Conservation (phyloP, 2,329 filamentous ascomycete genomes). For the Epichloe aotearoae region DNA sequence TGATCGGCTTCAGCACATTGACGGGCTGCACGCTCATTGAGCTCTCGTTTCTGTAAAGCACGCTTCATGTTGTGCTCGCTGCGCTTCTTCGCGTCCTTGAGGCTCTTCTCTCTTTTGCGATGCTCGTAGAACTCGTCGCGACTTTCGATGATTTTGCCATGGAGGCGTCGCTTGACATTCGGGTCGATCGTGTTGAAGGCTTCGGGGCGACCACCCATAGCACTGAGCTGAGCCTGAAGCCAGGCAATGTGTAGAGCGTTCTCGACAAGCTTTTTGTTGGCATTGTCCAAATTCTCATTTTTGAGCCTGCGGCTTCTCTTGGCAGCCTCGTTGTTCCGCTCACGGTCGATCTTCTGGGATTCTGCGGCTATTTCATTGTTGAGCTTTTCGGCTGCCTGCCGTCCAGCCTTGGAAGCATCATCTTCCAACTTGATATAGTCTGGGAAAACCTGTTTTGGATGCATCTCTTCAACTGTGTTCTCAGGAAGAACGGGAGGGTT, state of each 20-base stretch:
- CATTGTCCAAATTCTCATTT: conserved; percentile 5
- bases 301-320: conserved; percentile 20
- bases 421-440: conserved; percentile 10
- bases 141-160: neutral
- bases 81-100: neutral
- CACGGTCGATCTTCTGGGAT: conserved; percentile 14
- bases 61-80: conserved; percentile 2
- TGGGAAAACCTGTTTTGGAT: conserved; percentile 13
- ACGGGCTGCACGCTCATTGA: conserved; percentile 4
- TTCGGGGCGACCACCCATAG: conserved; percentile 1
- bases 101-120: conserved; percentile 1
- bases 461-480: conserved; percentile 13
- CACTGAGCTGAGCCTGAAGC: conserved; percentile 3
- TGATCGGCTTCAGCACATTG: conserved; percentile 1
- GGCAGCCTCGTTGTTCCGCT: conserved; percentile 25
- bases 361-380: conserved; percentile 16
- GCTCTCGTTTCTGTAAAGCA: conserved; percentile 2
- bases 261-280: conserved; percentile 6
- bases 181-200: conserved; percentile 1
- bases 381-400: conserved; percentile 6
- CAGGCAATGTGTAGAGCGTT: conserved; percentile 4
- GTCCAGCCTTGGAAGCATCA: neutral
- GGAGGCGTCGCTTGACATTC: neutral
- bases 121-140: neutral
- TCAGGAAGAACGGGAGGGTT: conserved; percentile 17